These are phyloP conservation scores for Myxozyma neotropica DNA, from an alignment of 805 yeast genomes.

Conservation along the genomic window DNA sequence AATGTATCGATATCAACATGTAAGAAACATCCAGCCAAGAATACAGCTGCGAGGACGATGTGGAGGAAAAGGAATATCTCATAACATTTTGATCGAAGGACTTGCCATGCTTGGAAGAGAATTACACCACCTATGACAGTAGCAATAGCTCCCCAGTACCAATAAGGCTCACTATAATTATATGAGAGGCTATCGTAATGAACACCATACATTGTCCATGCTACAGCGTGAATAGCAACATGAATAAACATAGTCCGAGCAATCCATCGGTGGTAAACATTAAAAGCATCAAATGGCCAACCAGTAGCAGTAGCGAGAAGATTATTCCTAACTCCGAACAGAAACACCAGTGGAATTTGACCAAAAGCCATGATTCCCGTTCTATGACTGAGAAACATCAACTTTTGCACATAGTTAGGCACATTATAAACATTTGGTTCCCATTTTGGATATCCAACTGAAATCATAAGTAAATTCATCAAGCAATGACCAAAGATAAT, in stretches of 20 bases:
- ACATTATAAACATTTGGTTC: not conserved
- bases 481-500: conserved; percentile 6
- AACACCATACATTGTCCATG: not conserved
- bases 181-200: not conserved
- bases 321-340: conserved; percentile 75
- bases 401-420: not conserved
- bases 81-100: conserved; percentile 55
- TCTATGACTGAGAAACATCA: not conserved
- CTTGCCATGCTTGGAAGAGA: conserved; percentile 53
- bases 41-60: conserved; percentile 55
- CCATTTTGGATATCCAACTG: not conserved
- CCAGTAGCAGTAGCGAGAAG: conserved; percentile 65
- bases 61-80: conserved; percentile 63
- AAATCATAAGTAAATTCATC: conserved; percentile 8
- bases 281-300: conserved; percentile 62
- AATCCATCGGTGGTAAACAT: conserved; percentile 64
- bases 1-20: conserved; percentile 53
- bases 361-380: conserved; percentile 38
- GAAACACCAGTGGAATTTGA: conserved; percentile 55
- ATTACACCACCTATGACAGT: conserved; percentile 49
- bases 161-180: not conserved
- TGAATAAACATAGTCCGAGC: conserved; percentile 54
- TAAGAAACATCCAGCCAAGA: conserved; percentile 56
- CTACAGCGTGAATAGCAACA: conserved; percentile 57
- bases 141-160: conserved; percentile 40